Percentiles rank a stretch among this genome's conserved stretches.
Evolutionary conservation across 2,329 filamentous ascomycete species (phyloP).

Genomic region (Ophiocordyceps camponoti-rufipedis): DNA sequence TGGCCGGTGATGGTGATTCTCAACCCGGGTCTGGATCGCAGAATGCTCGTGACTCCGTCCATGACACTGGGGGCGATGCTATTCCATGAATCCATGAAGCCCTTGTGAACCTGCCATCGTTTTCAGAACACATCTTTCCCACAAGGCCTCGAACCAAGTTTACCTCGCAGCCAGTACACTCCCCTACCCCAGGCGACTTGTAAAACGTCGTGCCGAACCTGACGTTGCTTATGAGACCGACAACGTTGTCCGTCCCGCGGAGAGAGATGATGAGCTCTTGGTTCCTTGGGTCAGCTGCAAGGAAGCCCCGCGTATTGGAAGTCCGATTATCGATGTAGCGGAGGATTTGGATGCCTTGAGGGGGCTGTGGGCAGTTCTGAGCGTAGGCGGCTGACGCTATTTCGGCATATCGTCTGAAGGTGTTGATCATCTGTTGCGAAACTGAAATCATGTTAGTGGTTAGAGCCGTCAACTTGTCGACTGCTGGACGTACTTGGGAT

Average conservation of each 20-base stretch:
- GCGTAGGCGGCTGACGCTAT: neutral
- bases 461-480: too few species aligned
- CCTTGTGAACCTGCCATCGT: neutral
- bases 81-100: neutral
- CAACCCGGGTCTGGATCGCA: neutral
- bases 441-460: neutral
- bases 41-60: neutral
- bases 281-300: neutral
- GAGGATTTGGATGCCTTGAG: neutral
- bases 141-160: neutral
- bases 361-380: neutral
- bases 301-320: neutral
- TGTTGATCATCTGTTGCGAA: neutral
- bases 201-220: neutral
- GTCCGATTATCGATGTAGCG: neutral
- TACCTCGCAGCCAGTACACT: neutral
- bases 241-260: neutral
- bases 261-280: neutral
- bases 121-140: neutral
- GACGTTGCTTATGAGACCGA: neutral
- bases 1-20: neutral
- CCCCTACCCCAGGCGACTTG: neutral
- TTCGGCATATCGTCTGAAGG: neutral
- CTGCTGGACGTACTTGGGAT: neutral
- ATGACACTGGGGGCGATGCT: neutral